A percentile compares a stretch with the other conserved stretches of the same genome.
These are phyloP conservation scores for Magnolia officinalis DNA, from an alignment of 164 flowering plant genomes.

Conservation along the genomic window DNA sequence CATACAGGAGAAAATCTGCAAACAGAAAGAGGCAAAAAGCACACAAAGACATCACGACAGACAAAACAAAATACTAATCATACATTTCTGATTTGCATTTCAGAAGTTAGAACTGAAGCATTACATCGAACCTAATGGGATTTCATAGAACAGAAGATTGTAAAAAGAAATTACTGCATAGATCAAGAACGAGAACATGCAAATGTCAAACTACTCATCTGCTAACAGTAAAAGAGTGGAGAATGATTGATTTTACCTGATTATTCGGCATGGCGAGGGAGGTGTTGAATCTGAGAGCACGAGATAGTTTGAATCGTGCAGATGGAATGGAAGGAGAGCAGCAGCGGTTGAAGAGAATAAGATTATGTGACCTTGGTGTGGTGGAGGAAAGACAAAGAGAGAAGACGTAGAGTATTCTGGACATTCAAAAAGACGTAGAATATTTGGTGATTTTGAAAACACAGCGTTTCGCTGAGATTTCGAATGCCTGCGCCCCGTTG, in stretches of 20 bases:
- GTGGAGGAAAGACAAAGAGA: conserved; percentile 11
- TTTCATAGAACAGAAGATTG: background rate
- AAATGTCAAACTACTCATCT: background rate
- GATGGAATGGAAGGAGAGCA: conserved; percentile 10
- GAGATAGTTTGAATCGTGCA: conserved; percentile 7
- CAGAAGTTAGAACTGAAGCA: background rate
- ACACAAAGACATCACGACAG: background rate
- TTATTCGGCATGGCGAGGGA: conserved; percentile 26
- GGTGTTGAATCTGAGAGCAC: conserved; percentile 11
- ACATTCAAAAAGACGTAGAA: conserved; percentile 29
- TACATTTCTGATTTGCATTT: background rate
- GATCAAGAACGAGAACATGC: background rate
- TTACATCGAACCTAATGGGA: background rate
- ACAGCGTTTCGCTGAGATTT: background rate
- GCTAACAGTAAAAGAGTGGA: background rate
- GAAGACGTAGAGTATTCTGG: conserved; percentile 32
- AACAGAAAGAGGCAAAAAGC: background rate
- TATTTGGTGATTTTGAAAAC: background rate
- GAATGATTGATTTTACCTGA: conserved; percentile 24
- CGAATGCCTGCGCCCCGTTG: background rate
- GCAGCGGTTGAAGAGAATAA: conserved; percentile 11
- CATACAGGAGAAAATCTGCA: too few species aligned
- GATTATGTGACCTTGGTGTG: conserved; percentile 15
- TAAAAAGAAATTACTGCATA: background rate
- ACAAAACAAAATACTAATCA: background rate